Conservation (phyloP, 164 flowering plant genomes). For the Saururus chinensis region DNA sequence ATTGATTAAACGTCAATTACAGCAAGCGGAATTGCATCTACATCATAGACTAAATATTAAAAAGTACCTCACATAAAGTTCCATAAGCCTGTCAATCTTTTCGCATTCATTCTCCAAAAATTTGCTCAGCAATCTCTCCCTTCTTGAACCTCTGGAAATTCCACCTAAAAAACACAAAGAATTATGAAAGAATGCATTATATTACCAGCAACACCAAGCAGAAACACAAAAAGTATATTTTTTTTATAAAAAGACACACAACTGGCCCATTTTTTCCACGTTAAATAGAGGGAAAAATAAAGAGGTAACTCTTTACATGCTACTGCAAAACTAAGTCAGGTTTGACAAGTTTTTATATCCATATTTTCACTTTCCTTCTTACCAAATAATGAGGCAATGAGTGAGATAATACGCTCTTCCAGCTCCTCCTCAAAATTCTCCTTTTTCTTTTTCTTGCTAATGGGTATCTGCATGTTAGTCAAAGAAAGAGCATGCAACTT, state of each 20-base stretch:
- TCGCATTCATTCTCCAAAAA: slow-evolving; percentile 92
- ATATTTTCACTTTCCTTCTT: slow-evolving; percentile 43
- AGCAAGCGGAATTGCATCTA: background rate
- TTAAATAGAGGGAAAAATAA: too few species aligned
- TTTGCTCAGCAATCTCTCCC: slow-evolving; percentile 86
- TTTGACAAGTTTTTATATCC: too few species aligned
- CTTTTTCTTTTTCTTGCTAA: slow-evolving; percentile 78
- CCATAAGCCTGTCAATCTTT: slow-evolving; percentile 97
- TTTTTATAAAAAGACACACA: too few species aligned
- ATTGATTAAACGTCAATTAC: slow-evolving; percentile 1
- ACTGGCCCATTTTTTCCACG: background rate
- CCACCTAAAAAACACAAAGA: slow-evolving; percentile 41
- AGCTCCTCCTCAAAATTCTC: slow-evolving; percentile 81
- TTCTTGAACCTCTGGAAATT: slow-evolving; percentile 77
- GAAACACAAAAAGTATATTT: background rate
- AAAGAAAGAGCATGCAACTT: background rate
- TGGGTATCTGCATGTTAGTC: slow-evolving; percentile 46
- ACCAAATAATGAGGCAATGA: slow-evolving; percentile 94
- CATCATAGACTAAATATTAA: slow-evolving; percentile 4
- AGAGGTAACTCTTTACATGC: too few species aligned
- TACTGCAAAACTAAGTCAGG: too few species aligned
- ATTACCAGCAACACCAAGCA: background rate
- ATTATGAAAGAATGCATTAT: background rate
- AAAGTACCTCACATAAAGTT: slow-evolving; percentile 72
- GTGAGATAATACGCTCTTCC: slow-evolving; percentile 85